These are phyloP conservation scores for Colletotrichum liaoningense DNA, from an alignment of 2,329 filamentous ascomycete species.

Conservation along the genomic window DNA sequence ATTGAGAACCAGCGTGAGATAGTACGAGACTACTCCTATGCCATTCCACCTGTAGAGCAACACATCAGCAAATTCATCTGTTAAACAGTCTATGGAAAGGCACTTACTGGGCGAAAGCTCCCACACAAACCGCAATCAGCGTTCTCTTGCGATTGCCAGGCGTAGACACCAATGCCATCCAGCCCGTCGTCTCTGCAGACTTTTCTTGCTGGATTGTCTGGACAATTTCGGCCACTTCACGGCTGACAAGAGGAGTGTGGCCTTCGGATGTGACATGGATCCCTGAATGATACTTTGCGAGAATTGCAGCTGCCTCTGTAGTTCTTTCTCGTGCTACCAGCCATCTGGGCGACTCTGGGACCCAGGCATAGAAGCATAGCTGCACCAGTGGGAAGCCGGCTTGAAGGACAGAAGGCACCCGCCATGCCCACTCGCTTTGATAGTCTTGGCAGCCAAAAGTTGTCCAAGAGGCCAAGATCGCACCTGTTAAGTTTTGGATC, in stretches of 20 bases:
- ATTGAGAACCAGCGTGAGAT: constrained; percentile 42
- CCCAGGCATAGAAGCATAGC: constrained; percentile 14
- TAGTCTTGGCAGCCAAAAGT: constrained; percentile 33
- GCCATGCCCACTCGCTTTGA: constrained; percentile 21
- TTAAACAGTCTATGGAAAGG: too few relatives aligned
- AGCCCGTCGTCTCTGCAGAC: constrained; percentile 26
- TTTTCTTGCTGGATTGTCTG: constrained; percentile 31
- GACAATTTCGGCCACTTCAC: constrained; percentile 28
- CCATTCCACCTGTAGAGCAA: constrained; percentile 40
- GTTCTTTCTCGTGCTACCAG: constrained; percentile 58
- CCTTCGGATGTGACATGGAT: constrained; percentile 42
- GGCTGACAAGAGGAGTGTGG: constrained; percentile 37
- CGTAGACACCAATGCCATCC: constrained; percentile 35
- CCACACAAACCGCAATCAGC: constrained; percentile 20
- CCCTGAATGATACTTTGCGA: constrained; percentile 62
- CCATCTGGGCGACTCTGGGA: constrained; percentile 65
- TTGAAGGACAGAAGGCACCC: constrained; percentile 18
- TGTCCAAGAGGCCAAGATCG: constrained; percentile 37
- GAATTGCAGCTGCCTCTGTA: constrained; percentile 60
- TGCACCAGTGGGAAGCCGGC: constrained; percentile 24
- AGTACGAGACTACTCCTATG: constrained; percentile 48
- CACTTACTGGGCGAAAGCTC: constrained; percentile 39
- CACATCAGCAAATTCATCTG: not conserved
- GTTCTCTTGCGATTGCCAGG: constrained; percentile 33
- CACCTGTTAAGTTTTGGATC: not conserved